Percentiles rank a stretch among this genome's conserved stretches.
Conservation (phyloP, 306 rosid species). For the Styphnolobium japonicum region DNA sequence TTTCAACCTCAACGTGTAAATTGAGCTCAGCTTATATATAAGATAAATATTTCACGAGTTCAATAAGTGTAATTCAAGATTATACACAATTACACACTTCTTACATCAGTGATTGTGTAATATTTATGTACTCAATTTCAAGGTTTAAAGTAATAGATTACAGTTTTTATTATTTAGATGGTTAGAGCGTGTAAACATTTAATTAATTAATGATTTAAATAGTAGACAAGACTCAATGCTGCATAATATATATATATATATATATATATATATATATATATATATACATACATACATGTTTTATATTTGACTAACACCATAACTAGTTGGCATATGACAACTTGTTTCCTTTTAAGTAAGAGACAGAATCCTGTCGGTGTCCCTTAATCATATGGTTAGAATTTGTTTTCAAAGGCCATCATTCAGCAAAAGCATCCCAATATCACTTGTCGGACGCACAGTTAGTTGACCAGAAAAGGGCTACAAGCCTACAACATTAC, state of each 20-base stretch:
- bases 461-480: conserved; percentile 45
- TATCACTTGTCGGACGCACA: conserved; percentile 42
- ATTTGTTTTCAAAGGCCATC: conserved; percentile 28
- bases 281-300: no score
- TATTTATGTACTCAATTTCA: not conserved
- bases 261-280: not conserved
- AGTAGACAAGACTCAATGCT: not conserved
- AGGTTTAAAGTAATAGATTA: not conserved
- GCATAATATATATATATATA: not conserved
- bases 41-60: not conserved
- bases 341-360: conserved; percentile 22
- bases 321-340: not conserved
- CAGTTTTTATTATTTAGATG: not conserved
- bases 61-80: not conserved
- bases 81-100: not conserved
- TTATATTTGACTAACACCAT: not conserved
- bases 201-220: not conserved
- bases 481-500: conserved; percentile 15
- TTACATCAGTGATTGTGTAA: not conserved
- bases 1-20: conserved; percentile 19
- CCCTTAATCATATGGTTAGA: conserved; percentile 13
- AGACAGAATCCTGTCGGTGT: conserved; percentile 38
- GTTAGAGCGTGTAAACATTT: not conserved
- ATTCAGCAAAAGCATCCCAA: conserved; percentile 30
- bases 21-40: not conserved